These are phyloP conservation scores for Pinus albicaulis DNA, from an alignment of 75 land plant genomes.

Conservation along the genomic window DNA sequence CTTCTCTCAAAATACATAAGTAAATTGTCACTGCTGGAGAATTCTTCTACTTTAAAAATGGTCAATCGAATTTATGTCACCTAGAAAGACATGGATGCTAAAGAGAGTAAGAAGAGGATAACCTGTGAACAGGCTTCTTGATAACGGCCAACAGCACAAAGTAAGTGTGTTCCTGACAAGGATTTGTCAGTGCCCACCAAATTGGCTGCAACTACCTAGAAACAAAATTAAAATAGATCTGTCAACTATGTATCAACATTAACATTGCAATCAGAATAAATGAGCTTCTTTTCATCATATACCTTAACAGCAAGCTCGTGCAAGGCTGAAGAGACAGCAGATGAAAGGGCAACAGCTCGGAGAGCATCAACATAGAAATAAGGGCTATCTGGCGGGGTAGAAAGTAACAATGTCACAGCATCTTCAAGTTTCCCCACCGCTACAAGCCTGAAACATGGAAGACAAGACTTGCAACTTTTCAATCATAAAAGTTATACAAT, in stretches of 20 bases:
- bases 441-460: slow-evolving; percentile 54
- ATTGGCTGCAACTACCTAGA: slow-evolving; percentile 97
- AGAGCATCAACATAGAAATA: slow-evolving; percentile 93
- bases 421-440: slow-evolving; percentile 93
- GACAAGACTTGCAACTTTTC: not conserved
- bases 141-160: slow-evolving; percentile 98
- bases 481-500: too few species aligned
- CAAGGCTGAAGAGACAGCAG: slow-evolving; percentile 91
- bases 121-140: slow-evolving; percentile 99
- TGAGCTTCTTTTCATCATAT: not conserved
- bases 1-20: not conserved
- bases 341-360: slow-evolving; percentile 92
- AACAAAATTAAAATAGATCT: slow-evolving; percentile 2
- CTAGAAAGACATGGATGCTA: not conserved
- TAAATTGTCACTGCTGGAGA: not conserved
- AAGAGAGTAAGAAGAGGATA: not conserved
- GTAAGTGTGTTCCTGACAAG: slow-evolving; percentile 90
- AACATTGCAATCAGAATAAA: not conserved
- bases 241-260: slow-evolving; percentile 2
- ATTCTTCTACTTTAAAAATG: not conserved
- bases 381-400: slow-evolving; percentile 86
- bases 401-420: slow-evolving; percentile 91
- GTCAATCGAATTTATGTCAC: not conserved
- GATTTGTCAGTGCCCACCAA: slow-evolving; percentile 96
- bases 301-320: slow-evolving; percentile 99